These are phyloP conservation scores for Nicotiana benthamiana DNA, from an alignment of 257 asterid genomes.

Conservation along the genomic window DNA sequence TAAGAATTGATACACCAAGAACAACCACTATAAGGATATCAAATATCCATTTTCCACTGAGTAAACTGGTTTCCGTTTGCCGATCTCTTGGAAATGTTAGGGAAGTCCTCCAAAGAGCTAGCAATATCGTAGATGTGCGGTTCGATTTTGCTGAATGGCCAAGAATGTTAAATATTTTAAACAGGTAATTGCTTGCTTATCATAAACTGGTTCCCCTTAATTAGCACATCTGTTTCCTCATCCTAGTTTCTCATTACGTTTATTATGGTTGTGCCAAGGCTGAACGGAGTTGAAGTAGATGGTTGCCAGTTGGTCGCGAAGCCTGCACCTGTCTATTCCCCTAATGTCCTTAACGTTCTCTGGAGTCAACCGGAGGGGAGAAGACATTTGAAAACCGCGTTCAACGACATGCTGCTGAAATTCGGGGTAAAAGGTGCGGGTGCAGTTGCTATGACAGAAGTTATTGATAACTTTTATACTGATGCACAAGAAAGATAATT, in stretches of 20 bases:
- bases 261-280: constrained; percentile 19
- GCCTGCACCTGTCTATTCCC: constrained; percentile 47
- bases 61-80: constrained; percentile 8
- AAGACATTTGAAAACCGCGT: constrained; percentile 26
- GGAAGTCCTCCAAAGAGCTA: rapidly evolving
- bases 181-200: constrained; percentile 31
- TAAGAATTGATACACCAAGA: constrained; percentile 55
- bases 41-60: neutral
- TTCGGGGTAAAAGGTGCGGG: constrained; percentile 1
- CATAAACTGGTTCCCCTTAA: neutral
- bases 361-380: constrained; percentile 49
- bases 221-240: neutral
- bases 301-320: constrained; percentile 38
- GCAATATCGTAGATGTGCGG: constrained; percentile 21
- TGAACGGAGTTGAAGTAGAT: constrained; percentile 27
- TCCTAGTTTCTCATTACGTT: constrained; percentile 5
- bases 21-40: constrained; percentile 47
- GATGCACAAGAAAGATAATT: constrained; percentile 2
- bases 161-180: constrained; percentile 49
- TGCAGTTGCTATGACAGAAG: constrained; percentile 10
- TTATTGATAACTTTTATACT: constrained; percentile 16
- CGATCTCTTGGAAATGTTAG: constrained; percentile 24
- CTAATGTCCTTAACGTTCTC: constrained; percentile 36
- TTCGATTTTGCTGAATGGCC: constrained; percentile 52
- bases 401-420: constrained; percentile 23